Evolutionary conservation across 768 basidiomycete species (phyloP), one percentile per base, ranked within the genome.

Genomic region (Holtermanniella nyarrowii): DNA sequence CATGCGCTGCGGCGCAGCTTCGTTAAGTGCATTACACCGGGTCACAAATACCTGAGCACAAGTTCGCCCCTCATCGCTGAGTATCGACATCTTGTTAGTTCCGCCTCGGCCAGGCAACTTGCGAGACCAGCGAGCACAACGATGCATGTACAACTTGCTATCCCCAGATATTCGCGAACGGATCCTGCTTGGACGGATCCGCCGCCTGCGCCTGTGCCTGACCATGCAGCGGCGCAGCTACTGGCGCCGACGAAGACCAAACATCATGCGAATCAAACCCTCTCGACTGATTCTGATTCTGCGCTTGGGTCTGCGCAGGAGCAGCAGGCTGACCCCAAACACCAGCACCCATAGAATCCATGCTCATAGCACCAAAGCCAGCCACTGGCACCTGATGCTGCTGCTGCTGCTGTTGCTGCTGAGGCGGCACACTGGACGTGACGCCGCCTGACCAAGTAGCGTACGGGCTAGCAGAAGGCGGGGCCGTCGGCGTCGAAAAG

Each of bases 121-220:
- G n/a, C n/a, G n/a, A n/a, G n/a, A n/a, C n/a, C n/a, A n/a, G n/a
- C n/a, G n/a, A n/a, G n/a, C n/a, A n/a, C n/a, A n/a, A n/a, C n/a
- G n/a, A n/a, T n/a, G n/a, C n/a, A n/a, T n/a, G n/a, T n/a, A n/a
- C n/a, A n/a, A n/a, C n/a, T n/a, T n/a, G n/a, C n/a, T n/a, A n/a
- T n/a, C n/a, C n/a, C 63, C 59, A 62, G 26, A 65, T 56, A 52
- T 65, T 62, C 10, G 61, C 63, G 52, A 65, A 65, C n/a, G 63
- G 60, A 57, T 65, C 63, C 39, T 49, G 37, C 44, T 65, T 58
- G 45, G 61, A n/a, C n/a, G n/a, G n/a, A n/a, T n/a, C n/a, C n/a
- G n/a, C n/a, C n/a, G n/a, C 57, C 45, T 62, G 56, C 31, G 56
- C 52, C 31, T 44, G 50, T 24, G 31, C 47, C 4, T 21, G 42